Conservation (phyloP, 106 monocot genomes). For the Acanthochlamys bracteata region DNA sequence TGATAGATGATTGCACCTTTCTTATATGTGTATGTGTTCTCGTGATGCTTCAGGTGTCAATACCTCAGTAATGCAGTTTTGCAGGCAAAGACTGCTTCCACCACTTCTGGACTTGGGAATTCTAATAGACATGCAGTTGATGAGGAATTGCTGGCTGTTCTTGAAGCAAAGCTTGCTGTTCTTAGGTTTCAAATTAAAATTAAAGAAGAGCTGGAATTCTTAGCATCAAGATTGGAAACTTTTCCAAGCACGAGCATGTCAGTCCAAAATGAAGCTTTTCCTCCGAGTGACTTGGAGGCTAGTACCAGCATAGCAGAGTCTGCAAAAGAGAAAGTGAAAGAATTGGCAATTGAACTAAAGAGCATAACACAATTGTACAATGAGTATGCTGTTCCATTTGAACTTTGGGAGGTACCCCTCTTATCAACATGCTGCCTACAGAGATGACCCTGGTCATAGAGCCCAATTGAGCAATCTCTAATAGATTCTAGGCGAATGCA, state of each 20-base stretch:
- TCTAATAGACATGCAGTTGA: slow-evolving; percentile 36
- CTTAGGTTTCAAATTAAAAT: slow-evolving; percentile 90
- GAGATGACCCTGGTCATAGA: too few relatives aligned
- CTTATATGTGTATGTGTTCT: slow-evolving; percentile 1
- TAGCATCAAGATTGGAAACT: slow-evolving; percentile 43
- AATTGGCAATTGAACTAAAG: slow-evolving; percentile 73
- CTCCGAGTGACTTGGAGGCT: slow-evolving; percentile 20
- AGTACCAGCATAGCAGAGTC: slow-evolving; percentile 32
- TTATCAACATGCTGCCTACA: neutral
- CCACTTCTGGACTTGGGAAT: slow-evolving; percentile 12
- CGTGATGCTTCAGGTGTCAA: slow-evolving; percentile 45
- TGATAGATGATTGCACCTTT: neutral
- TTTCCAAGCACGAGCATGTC: slow-evolving; percentile 21
- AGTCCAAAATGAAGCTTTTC: slow-evolving; percentile 26
- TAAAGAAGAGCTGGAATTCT: slow-evolving; percentile 59
- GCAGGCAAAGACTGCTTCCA: slow-evolving; percentile 80
- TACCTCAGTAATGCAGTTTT: slow-evolving; percentile 93
- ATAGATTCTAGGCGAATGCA: too few relatives aligned
- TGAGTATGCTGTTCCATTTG: slow-evolving; percentile 93
- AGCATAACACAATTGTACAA: slow-evolving; percentile 97
- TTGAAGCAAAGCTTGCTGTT: slow-evolving; percentile 90
- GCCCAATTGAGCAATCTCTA: too few relatives aligned
- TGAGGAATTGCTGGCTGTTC: slow-evolving; percentile 74
- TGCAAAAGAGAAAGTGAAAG: slow-evolving; percentile 68
- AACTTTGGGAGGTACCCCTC: slow-evolving; percentile 84